Conservation (phyloP, 257 asterid species). For the Forsythia suspensa region DNA sequence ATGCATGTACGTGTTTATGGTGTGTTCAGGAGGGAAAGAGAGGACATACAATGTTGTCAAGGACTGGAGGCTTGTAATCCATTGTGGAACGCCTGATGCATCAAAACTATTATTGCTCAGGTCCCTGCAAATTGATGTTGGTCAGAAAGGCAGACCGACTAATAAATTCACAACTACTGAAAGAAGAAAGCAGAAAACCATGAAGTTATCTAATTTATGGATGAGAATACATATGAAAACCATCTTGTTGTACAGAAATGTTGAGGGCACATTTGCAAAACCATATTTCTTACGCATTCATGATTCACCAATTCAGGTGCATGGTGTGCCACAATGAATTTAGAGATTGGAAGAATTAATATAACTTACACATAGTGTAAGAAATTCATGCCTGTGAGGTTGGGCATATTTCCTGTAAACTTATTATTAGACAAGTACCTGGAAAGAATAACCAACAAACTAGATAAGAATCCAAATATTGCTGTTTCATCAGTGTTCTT, state of each 20-base stretch:
- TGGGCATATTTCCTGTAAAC: slow-evolving; percentile 61
- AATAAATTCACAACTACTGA: not conserved
- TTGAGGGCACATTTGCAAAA: not conserved
- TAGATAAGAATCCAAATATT: slow-evolving; percentile 3
- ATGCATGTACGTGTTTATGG: not conserved
- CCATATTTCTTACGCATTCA: not conserved
- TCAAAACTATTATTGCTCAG: slow-evolving; percentile 80
- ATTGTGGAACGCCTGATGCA: slow-evolving; percentile 55
- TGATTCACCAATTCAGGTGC: not conserved
- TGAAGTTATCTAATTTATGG: not conserved
- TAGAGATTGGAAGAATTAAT: not conserved
- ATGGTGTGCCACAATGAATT: not conserved
- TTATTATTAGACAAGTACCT: slow-evolving; percentile 80
- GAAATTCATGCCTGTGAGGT: slow-evolving; percentile 54
- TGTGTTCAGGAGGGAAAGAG: slow-evolving; percentile 24
- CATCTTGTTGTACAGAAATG: not conserved
- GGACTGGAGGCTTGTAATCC: slow-evolving; percentile 59
- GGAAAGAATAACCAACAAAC: slow-evolving; percentile 27
- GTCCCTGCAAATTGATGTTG: slow-evolving; percentile 62
- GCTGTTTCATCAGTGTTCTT: not conserved
- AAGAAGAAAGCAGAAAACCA: not conserved
- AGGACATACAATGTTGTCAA: slow-evolving; percentile 72
- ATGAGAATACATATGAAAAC: not conserved
- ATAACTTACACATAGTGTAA: slow-evolving; percentile 64
- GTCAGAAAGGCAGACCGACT: slow-evolving; percentile 11